Conservation (phyloP, 768 basidiomycete genomes). For the Gymnopilus junonius region DNA sequence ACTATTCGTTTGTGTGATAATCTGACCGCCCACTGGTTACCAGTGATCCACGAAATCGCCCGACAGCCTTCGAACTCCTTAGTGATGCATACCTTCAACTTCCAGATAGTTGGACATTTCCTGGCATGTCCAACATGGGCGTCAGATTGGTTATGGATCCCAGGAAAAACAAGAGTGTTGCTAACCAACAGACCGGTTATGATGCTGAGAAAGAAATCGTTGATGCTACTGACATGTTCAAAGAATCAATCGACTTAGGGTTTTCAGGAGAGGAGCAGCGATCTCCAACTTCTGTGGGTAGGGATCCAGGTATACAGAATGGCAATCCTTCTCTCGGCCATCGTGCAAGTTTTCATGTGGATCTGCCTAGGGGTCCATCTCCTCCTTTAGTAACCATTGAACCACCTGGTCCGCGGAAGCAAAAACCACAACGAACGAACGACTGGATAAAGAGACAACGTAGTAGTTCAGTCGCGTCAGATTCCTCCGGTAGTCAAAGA, state of each 20-base stretch:
- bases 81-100: constrained; percentile 66
- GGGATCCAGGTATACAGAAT: constrained; percentile 1
- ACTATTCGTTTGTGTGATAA: background rate
- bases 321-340: background rate
- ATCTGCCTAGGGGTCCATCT: constrained; percentile 11
- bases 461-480: constrained; percentile 9
- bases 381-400: constrained; percentile 20
- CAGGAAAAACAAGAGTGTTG: background rate
- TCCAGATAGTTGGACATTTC: constrained; percentile 55
- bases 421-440: background rate
- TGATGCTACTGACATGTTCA: background rate
- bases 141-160: background rate
- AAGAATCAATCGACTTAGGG: background rate
- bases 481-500: constrained; percentile 11
- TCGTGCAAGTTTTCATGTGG: background rate
- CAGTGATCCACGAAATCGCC: constrained; percentile 73
- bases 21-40: background rate
- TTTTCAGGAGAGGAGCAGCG: background rate
- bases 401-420: constrained; percentile 19
- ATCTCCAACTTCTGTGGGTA: constrained; percentile 5
- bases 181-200: background rate
- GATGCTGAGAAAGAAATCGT: background rate
- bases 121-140: constrained; percentile 22
- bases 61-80: constrained; percentile 66
- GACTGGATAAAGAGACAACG: constrained; percentile 5